Evolutionary conservation across 352 stramenopile genomes (phyloP), one percentile per base, ranked within the genome.

Genomic region (Pythium dissimile): DNA sequence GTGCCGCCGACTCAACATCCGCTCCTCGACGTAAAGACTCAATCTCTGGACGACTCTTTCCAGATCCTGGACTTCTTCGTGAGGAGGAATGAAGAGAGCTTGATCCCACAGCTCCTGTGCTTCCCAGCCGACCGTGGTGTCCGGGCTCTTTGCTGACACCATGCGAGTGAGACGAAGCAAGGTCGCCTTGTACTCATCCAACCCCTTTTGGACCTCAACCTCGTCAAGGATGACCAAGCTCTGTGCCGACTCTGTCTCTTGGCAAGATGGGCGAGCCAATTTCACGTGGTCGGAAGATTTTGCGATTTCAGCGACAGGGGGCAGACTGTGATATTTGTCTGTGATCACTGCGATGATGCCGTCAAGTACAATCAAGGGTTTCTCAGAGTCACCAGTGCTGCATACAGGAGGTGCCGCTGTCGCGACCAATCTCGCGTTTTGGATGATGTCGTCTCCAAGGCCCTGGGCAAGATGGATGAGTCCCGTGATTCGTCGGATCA

Each of bases 61-160:
- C 21, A 85, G 51, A 27, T 85, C 75, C 38, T 77, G 67, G 7
- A 83, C 52, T 37, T 83, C 70, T 59, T 85, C 75, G 12, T 69
- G 61, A 5, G 71, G 66, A 5, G 75, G 75, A 21, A 85, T 78
- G 62, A 85, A 85, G 11, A 85, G 71, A 21, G 75, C 75, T 66
- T 81, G 72, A 34, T 85, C 72, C 75, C 75, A 85, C 12, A 85
- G 54, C 35, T 76, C 68, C 12, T 77, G 70, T 1, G 70, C 47
- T 6, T 77, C 71, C 75, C 75, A 85, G 3, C 75, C 75, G 8
- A 79, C 56, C 2, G 44, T 66, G 50, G 70, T 78, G 26, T 85
- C 75, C 2, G 75, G 75, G 26, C 67, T 79, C 37, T 75, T 77
- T 5, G 46, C 55, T 11, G 67, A 69, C 16, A 77, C 31, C 42